phyloP scores from a whole-genome alignment of 208 protist genomes.

The Trypanosomatidae sp. region DNA sequence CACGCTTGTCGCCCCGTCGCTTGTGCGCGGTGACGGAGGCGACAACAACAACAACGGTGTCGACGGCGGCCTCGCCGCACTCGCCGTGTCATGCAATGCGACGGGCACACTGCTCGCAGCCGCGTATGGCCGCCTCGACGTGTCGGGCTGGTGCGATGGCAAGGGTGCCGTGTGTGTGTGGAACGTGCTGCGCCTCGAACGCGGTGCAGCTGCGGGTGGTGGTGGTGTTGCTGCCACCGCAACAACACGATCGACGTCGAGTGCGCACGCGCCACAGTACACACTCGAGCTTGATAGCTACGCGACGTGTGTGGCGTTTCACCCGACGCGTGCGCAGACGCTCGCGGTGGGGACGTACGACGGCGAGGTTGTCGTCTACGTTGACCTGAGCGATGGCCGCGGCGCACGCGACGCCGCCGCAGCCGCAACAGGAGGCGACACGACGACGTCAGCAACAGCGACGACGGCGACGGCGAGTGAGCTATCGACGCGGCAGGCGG shows the following conservation, averaged over 20 bases:
- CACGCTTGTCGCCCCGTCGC: no score
- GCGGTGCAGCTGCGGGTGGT: no score
- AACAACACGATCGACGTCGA: constrained; percentile 35
- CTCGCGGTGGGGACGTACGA: constrained; percentile 85
- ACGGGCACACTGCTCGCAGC: constrained; percentile 76
- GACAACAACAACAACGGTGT: constrained; percentile 1
- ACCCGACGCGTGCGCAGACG: constrained; percentile 54
- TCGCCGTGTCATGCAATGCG: constrained; percentile 70
- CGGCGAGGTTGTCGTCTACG: constrained; percentile 70
- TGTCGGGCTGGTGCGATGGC: constrained; percentile 76
- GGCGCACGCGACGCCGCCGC: background rate
- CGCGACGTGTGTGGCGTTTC: constrained; percentile 74
- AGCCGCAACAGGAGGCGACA: background rate
- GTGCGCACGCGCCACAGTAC: constrained; percentile 47
- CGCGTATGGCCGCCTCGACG: constrained; percentile 76
- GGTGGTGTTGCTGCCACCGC: no score
- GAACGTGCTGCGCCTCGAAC: constrained; percentile 39
- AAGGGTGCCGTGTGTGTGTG: constrained; percentile 73
- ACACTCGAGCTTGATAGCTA: constrained; percentile 67
- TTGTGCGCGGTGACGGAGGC: no score
- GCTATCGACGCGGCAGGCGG: constrained; percentile 16
- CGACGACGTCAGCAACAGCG: background rate
- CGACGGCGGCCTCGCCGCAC: constrained; percentile 5
- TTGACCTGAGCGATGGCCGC: constrained; percentile 31
- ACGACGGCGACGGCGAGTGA: constrained; percentile 9